Percentiles rank a stretch among this genome's conserved stretches.
Evolutionary conservation across 2,329 filamentous ascomycete genomes (phyloP).

Genomic region (Didymella pomorum): DNA sequence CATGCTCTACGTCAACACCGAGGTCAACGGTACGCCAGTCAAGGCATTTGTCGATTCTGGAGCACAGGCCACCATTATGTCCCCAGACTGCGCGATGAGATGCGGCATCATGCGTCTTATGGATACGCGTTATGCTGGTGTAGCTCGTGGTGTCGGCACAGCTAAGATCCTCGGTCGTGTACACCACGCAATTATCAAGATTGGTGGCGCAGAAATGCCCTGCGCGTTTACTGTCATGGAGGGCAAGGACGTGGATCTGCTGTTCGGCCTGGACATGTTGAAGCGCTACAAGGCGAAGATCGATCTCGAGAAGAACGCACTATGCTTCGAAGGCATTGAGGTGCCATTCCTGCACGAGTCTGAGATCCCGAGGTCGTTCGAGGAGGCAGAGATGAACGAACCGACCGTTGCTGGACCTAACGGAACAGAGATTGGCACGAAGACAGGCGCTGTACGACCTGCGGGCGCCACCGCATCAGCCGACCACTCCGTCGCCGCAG

Average conservation of each 20-base stretch:
- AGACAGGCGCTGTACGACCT: constrained; percentile 77
- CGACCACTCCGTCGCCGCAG: constrained; percentile 30
- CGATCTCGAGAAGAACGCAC: constrained; percentile 82
- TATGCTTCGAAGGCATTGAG: constrained; percentile 87
- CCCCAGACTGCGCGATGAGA: constrained; percentile 84
- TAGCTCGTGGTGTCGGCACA: constrained; percentile 92
- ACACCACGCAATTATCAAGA: constrained; percentile 93
- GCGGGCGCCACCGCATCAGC: constrained; percentile 52
- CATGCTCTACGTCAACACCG: constrained; percentile 95
- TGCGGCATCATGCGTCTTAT: constrained; percentile 97
- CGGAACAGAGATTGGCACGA: constrained; percentile 86
- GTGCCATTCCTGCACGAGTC: constrained; percentile 91
- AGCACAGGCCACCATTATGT: constrained; percentile 99
- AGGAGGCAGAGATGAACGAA: constrained; percentile 77
- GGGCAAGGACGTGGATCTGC: constrained; percentile 91
- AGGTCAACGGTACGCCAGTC: constrained; percentile 90
- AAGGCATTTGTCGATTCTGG: constrained; percentile 98
- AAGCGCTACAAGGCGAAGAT: constrained; percentile 94
- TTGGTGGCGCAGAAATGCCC: constrained; percentile 84
- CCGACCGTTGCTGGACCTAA: constrained; percentile 84
- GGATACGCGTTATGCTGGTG: constrained; percentile 88
- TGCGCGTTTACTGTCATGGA: constrained; percentile 99
- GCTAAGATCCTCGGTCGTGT: constrained; percentile 94
- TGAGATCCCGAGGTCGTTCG: constrained; percentile 86
- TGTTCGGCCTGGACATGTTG: constrained; percentile 95